These are phyloP conservation scores for Chytridiales sp. DNA, from an alignment of 371 early-diverging fungal genomes.

Conservation along the genomic window DNA sequence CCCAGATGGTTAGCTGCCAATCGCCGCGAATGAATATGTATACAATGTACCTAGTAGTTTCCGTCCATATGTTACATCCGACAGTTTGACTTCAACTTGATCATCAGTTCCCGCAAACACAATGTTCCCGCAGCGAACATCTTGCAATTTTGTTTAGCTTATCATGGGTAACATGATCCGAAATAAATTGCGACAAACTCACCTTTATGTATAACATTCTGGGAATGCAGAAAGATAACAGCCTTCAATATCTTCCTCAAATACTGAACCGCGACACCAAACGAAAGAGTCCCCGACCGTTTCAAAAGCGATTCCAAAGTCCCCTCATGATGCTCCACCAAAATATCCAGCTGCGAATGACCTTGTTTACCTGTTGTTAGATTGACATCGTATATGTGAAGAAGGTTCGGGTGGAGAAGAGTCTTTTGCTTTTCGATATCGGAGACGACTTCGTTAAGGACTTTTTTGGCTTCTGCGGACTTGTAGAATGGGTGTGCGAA, in stretches of 20 bases:
- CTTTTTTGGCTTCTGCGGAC: constrained; percentile 23
- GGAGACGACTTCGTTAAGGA: constrained; percentile 19
- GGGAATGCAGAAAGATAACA: constrained; percentile 31
- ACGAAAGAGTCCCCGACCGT: constrained; percentile 26
- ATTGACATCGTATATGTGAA: constrained; percentile 18
- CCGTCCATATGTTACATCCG: constrained; percentile 22
- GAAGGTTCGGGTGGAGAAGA: constrained; percentile 25
- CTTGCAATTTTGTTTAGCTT: constrained; percentile 19
- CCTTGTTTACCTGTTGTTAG: neutral
- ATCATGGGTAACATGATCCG: neutral
- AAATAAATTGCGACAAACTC: neutral
- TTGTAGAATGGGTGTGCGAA: constrained; percentile 16
- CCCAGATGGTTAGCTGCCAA: neutral
- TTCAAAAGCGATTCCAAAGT: constrained; percentile 24
- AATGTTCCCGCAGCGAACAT: constrained; percentile 25
- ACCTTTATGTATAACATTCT: constrained; percentile 42
- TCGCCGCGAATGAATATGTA: neutral
- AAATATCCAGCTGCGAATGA: constrained; percentile 16
- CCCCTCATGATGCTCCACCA: constrained; percentile 26
- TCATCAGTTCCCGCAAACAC: constrained; percentile 23
- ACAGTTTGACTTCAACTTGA: constrained; percentile 26
- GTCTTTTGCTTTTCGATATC: constrained; percentile 18
- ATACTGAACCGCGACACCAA: constrained; percentile 25
- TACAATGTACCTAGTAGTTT: constrained; percentile 26
- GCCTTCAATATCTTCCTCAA: constrained; percentile 29